Evolutionary conservation across 495 filamentous ascomycete species (phyloP).

Genomic region (Poronia punctata): DNA sequence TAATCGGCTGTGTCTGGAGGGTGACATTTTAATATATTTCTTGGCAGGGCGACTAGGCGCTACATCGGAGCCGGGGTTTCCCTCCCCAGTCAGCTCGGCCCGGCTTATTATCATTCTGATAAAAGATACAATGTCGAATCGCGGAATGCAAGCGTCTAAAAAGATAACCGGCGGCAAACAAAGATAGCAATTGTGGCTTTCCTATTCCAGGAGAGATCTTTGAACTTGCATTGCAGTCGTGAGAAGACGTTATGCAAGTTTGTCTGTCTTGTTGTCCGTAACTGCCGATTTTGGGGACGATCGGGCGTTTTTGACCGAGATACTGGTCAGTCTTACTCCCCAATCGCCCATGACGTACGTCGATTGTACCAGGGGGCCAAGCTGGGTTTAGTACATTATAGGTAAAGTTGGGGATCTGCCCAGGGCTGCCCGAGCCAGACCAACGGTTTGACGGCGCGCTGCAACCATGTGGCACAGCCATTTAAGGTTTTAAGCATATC

Average conservation of each 20-base stretch:
- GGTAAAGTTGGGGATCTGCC: not conserved
- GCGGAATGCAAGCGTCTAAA: not conserved
- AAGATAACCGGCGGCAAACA: not conserved
- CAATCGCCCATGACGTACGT: too few relatives aligned
- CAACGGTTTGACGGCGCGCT: slow-evolving; percentile 6
- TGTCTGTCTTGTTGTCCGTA: slow-evolving; percentile 1
- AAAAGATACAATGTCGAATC: not conserved
- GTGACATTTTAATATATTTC: not conserved
- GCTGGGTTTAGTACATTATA: slow-evolving; percentile 2
- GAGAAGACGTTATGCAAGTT: slow-evolving; percentile 1
- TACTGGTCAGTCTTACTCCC: too few relatives aligned
- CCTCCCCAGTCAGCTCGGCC: slow-evolving; percentile 3
- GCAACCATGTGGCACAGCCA: slow-evolving; percentile 4
- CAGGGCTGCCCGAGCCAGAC: slow-evolving; percentile 7
- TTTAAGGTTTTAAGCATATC: slow-evolving; percentile 13
- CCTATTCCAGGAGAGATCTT: not conserved
- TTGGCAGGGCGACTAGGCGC: not conserved
- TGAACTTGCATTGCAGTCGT: not conserved
- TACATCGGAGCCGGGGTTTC: too few relatives aligned
- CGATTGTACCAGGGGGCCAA: too few relatives aligned
- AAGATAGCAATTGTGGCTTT: too few relatives aligned
- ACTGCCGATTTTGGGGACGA: not conserved
- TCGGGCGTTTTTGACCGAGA: slow-evolving; percentile 11
- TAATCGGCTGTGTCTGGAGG: too few relatives aligned
- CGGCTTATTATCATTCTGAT: slow-evolving; percentile 3